A percentile compares a stretch with the other conserved stretches of the same genome.
phyloP scores from a whole-genome alignment of 305 asterid species.

The Andrographis paniculata region DNA sequence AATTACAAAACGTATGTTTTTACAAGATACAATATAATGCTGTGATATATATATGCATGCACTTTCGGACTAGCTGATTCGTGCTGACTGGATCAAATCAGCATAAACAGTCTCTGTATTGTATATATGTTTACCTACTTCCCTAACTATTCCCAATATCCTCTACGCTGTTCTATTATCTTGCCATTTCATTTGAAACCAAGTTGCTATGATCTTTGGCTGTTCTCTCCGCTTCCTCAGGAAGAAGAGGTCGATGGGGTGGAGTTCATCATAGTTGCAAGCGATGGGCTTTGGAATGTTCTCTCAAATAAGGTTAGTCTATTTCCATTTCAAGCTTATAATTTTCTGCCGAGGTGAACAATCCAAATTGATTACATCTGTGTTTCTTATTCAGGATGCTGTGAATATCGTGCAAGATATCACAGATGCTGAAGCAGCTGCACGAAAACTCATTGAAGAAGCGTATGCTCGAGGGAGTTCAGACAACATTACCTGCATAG shows the following conservation, averaged over 20 bases:
- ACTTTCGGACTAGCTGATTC: no score
- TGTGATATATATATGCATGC: no score
- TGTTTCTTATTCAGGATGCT: constrained; percentile 41
- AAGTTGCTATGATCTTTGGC: background rate
- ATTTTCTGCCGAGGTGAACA: background rate
- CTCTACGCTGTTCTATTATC: no score
- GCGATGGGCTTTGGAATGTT: constrained; percentile 78
- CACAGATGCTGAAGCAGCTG: constrained; percentile 57
- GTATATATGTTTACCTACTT: no score
- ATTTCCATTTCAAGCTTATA: constrained; percentile 22
- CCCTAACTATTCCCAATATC: no score
- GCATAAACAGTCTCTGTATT: no score
- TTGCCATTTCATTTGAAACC: background rate
- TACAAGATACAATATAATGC: no score
- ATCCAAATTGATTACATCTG: background rate
- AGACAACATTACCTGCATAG: constrained; percentile 59
- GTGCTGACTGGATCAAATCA: no score
- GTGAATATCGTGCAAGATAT: constrained; percentile 50
- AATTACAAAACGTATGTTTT: no score
- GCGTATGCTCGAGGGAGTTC: constrained; percentile 61
- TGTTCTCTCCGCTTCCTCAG: constrained; percentile 12
- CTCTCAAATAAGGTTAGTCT: constrained; percentile 38
- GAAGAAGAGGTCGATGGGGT: constrained; percentile 55
- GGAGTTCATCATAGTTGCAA: constrained; percentile 67
- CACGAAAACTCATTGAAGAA: constrained; percentile 53